phyloP scores from a whole-genome alignment of 495 filamentous ascomycete genomes.

The Neurospora sp. region DNA sequence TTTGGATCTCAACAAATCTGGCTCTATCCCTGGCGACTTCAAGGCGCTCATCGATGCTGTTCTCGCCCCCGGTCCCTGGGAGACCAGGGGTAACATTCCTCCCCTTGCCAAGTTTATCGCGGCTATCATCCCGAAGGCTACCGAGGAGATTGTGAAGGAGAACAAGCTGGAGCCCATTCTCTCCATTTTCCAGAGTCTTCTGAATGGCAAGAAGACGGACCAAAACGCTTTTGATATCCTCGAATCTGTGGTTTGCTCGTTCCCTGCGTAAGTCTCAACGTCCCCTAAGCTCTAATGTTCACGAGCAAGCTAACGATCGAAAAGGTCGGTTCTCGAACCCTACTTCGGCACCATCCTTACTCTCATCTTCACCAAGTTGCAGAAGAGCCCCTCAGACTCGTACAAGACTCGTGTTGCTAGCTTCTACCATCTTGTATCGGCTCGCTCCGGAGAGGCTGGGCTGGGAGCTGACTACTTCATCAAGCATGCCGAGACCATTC shows the following conservation, averaged over 20 bases:
- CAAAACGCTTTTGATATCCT: constrained; percentile 79
- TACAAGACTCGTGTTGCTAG: constrained; percentile 75
- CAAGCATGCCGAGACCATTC: constrained; percentile 65
- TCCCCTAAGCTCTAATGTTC: neutral
- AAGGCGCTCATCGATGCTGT: constrained; percentile 63
- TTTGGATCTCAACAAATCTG: constrained; percentile 69
- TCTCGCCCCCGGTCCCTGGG: constrained; percentile 71
- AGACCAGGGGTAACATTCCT: constrained; percentile 83
- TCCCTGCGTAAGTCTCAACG: constrained; percentile 49
- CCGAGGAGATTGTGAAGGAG: constrained; percentile 57
- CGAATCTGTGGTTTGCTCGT: constrained; percentile 62
- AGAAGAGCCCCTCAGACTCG: constrained; percentile 63
- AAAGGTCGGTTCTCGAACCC: constrained; percentile 51
- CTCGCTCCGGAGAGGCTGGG: constrained; percentile 57
- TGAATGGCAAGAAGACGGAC: constrained; percentile 64
- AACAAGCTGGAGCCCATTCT: constrained; percentile 67
- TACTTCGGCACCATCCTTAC: constrained; percentile 74
- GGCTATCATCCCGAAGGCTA: constrained; percentile 68
- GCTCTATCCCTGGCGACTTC: constrained; percentile 63
- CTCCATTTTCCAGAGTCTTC: constrained; percentile 83
- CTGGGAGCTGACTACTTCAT: constrained; percentile 87
- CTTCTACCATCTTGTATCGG: constrained; percentile 85
- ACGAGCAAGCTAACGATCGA: constrained; percentile 14
- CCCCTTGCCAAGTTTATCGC: constrained; percentile 78
- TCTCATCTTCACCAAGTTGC: constrained; percentile 73